A percentile compares a stretch with the other conserved stretches of the same genome.
Evolutionary conservation across 176 grass and related monocot genomes (phyloP).

Genomic region (Carex littledalei): DNA sequence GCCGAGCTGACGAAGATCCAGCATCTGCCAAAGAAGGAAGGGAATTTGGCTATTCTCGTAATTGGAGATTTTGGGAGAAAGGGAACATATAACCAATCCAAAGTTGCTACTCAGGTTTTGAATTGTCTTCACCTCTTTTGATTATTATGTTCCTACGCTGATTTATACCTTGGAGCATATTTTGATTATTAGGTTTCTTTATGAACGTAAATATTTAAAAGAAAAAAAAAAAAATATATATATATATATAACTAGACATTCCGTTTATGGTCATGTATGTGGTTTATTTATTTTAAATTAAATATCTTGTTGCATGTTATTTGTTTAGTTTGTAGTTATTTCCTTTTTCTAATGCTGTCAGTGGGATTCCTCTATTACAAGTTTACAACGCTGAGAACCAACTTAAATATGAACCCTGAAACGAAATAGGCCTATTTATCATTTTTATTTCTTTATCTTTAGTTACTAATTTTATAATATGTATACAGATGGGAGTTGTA

Average conservation of each 20-base stretch:
- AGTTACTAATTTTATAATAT: neutral
- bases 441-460: neutral
- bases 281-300: neutral
- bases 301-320: neutral
- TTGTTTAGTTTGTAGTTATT: neutral
- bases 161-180: neutral
- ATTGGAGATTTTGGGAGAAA: constrained; percentile 86
- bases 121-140: neutral
- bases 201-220: neutral
- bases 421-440: neutral
- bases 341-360: neutral
- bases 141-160: neutral
- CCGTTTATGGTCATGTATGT: neutral
- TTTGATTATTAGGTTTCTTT: neutral
- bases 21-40: constrained; percentile 43
- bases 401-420: neutral
- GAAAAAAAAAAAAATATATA: no score
- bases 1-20: constrained; percentile 39
- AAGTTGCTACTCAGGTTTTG: constrained; percentile 57
- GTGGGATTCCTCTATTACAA: neutral
- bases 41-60: constrained; percentile 59
- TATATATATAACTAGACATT: neutral
- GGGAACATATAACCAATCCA: constrained; percentile 61
- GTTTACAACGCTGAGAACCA: neutral
- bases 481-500: constrained; percentile 63